These are phyloP conservation scores for Candida michaelii DNA, from an alignment of 805 yeast species.

Conservation along the genomic window DNA sequence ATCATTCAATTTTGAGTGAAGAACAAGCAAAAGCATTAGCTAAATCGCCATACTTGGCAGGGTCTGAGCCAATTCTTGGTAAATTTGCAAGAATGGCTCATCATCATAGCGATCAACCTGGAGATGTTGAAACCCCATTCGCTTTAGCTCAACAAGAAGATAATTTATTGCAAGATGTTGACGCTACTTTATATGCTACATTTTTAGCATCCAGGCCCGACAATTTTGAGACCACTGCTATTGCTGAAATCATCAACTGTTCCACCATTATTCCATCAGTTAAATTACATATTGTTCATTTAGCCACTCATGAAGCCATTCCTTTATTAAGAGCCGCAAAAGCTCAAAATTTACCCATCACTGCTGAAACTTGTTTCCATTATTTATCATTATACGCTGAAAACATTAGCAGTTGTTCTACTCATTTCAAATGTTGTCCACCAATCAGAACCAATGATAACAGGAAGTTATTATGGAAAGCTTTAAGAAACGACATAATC, in stretches of 20 bases:
- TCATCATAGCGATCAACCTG: slow-evolving; percentile 21
- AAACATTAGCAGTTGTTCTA: slow-evolving; percentile 69
- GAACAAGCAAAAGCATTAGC: slow-evolving; percentile 55
- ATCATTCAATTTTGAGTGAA: slow-evolving; percentile 41
- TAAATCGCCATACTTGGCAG: slow-evolving; percentile 52
- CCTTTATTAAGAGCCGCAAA: slow-evolving; percentile 72
- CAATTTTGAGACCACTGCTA: slow-evolving; percentile 81
- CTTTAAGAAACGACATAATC: slow-evolving; percentile 61
- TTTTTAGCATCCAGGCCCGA: slow-evolving; percentile 88
- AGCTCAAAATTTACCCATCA: slow-evolving; percentile 54
- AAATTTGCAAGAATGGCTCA: slow-evolving; percentile 41
- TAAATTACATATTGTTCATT: slow-evolving; percentile 84
- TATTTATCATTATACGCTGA: slow-evolving; percentile 80
- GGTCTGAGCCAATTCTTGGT: slow-evolving; percentile 61
- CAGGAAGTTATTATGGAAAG: slow-evolving; percentile 74
- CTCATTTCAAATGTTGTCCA: slow-evolving; percentile 92
- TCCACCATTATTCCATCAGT: slow-evolving; percentile 57
- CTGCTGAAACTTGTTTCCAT: slow-evolving; percentile 95
- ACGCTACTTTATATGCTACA: slow-evolving; percentile 66
- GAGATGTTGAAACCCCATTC: slow-evolving; percentile 20
- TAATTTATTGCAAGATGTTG: slow-evolving; percentile 43
- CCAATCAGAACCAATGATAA: slow-evolving; percentile 82
- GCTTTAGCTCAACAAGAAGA: slow-evolving; percentile 43
- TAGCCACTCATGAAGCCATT: slow-evolving; percentile 81
- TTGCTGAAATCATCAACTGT: slow-evolving; percentile 65